A percentile compares a stretch with the other conserved stretches of the same genome.
Conservation (phyloP, 2,329 filamentous ascomycete species). For the Calonectria hongkongensis region DNA sequence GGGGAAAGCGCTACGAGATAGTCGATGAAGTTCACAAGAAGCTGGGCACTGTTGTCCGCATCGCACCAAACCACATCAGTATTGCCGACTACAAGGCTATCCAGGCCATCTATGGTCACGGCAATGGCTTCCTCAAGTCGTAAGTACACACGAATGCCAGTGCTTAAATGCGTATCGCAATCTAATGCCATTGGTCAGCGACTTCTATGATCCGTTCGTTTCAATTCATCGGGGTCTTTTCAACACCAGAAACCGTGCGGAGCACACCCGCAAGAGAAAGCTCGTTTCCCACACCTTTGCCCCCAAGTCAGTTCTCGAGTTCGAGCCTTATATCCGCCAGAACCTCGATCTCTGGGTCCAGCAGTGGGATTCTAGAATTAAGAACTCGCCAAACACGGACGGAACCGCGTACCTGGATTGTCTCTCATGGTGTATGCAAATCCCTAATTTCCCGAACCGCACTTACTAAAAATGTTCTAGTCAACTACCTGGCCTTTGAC, state of each 20-base stretch:
- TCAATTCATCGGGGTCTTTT: conserved; percentile 90
- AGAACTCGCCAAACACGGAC: conserved; percentile 72
- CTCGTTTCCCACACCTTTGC: conserved; percentile 93
- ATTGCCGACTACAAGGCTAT: conserved; percentile 88
- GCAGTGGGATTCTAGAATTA: conserved; percentile 81
- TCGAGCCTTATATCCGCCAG: conserved; percentile 90
- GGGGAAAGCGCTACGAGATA: conserved; percentile 77
- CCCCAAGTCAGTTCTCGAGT: conserved; percentile 86
- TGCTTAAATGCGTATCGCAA: rapidly evolving
- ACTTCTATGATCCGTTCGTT: conserved; percentile 95
- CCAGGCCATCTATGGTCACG: conserved; percentile 84
- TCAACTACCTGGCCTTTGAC: conserved; percentile 73
- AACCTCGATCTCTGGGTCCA: conserved; percentile 85
- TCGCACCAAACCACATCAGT: conserved; percentile 90
- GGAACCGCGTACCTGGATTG: conserved; percentile 79
- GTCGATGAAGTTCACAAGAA: conserved; percentile 85
- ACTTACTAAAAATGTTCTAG: conserved; percentile 21
- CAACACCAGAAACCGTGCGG: conserved; percentile 88
- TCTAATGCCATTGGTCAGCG: conserved; percentile 65
- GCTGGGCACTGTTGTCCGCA: conserved; percentile 84
- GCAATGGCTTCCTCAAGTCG: conserved; percentile 84
- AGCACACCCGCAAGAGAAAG: conserved; percentile 93
- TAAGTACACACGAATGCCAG: conserved; percentile 56
- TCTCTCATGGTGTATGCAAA: conserved; percentile 78
- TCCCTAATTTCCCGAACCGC: rapidly evolving